These are phyloP conservation scores for Triadica sebifera DNA, from an alignment of 345 rosid genomes.

Conservation along the genomic window DNA sequence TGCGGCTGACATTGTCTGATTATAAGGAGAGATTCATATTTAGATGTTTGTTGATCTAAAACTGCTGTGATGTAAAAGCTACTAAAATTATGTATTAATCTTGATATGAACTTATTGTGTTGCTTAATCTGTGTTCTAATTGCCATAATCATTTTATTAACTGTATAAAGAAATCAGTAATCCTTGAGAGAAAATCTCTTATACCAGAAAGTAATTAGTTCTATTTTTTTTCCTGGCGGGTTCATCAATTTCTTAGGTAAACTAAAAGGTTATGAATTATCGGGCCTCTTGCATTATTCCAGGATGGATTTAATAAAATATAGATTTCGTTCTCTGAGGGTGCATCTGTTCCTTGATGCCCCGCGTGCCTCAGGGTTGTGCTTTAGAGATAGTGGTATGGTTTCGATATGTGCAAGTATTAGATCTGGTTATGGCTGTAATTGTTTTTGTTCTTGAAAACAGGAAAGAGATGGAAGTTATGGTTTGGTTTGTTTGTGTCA, in stretches of 20 bases:
- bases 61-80: not conserved
- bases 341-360: not conserved
- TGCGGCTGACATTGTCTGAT: not conserved
- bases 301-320: not conserved
- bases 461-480: not conserved
- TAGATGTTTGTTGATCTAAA: not conserved
- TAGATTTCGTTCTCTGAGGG: not conserved
- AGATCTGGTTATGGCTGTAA: not conserved
- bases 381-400: not conserved
- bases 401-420: not conserved
- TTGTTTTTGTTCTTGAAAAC: not conserved
- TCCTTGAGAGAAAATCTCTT: no score
- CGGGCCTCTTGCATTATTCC: not conserved
- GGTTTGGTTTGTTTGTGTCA: not conserved
- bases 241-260: not conserved
- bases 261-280: not conserved
- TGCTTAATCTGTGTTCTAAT: not conserved
- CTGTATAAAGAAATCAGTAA: not conserved
- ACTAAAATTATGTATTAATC: not conserved
- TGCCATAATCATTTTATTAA: not conserved
- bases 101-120: not conserved
- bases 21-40: not conserved
- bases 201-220: not conserved
- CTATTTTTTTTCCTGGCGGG: not conserved
- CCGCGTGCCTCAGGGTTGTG: not conserved